Percentiles rank a stretch among this genome's conserved stretches.
Conservation (phyloP, 306 rosid genomes). For the Pueraria montana region DNA sequence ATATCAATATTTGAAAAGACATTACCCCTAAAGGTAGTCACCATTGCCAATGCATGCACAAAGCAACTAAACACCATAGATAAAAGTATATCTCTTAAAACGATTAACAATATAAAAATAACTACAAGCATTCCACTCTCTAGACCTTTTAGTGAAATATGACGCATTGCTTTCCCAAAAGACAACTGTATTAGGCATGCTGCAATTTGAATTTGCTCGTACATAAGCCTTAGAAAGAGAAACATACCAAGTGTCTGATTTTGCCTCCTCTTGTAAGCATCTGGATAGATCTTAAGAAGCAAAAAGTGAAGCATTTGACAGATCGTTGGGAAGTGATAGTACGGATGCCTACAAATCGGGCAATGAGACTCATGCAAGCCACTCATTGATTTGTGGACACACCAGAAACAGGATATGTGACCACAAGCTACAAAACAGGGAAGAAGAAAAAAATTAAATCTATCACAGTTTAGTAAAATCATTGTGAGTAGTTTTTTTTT, state of each 20-base stretch:
- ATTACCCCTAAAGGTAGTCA: not conserved
- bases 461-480: not conserved
- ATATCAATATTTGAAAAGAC: not conserved
- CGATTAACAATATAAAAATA: not conserved
- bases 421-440: slow-evolving; percentile 73
- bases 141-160: not conserved
- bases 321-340: slow-evolving; percentile 75
- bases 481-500: not conserved
- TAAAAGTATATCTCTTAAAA: not conserved
- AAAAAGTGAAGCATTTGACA: slow-evolving; percentile 82
- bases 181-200: not conserved
- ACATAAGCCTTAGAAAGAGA: slow-evolving; percentile 32
- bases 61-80: not conserved
- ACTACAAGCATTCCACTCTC: not conserved
- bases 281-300: slow-evolving; percentile 78
- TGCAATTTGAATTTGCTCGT: slow-evolving; percentile 31
- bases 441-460: slow-evolving; percentile 27
- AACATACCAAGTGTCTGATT: slow-evolving; percentile 67
- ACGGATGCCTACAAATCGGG: slow-evolving; percentile 77
- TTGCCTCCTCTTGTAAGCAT: slow-evolving; percentile 70
- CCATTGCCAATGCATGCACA: slow-evolving; percentile 3
- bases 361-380: slow-evolving; percentile 63
- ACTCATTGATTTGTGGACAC: slow-evolving; percentile 77
- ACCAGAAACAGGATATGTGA: slow-evolving; percentile 92
- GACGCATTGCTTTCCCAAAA: slow-evolving; percentile 6